Conservation (phyloP, 208 protist species). For the Balamuthia mandrillaris region DNA sequence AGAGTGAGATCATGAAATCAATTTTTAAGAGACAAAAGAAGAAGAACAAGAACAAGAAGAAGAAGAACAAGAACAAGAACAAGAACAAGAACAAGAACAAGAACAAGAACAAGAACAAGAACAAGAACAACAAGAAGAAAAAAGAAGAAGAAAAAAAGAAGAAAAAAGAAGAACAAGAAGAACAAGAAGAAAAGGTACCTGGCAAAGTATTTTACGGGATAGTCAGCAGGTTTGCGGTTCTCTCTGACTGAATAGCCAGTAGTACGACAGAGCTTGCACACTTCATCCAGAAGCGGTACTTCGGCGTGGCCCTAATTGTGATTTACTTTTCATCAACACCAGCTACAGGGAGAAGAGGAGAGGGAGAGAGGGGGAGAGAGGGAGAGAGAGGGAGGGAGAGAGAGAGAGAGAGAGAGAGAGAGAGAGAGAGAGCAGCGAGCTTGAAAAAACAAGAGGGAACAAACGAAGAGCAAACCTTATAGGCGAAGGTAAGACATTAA, state of each 20-base stretch:
- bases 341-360: not conserved
- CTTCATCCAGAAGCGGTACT: conserved; percentile 84
- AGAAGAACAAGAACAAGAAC: too few species aligned
- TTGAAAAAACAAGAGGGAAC: not conserved
- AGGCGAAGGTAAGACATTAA: conserved; percentile 94
- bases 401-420: too few species aligned
- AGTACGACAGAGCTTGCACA: conserved; percentile 86
- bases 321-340: not conserved
- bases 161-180: too few species aligned
- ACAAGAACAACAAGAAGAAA: too few species aligned
- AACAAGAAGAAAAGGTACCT: too few species aligned
- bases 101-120: too few species aligned
- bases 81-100: too few species aligned
- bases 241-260: conserved; percentile 77
- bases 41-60: too few species aligned
- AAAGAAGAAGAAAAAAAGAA: too few species aligned
- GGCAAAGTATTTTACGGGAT: conserved; percentile 89
- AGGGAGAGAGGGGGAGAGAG: not conserved
- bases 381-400: not conserved
- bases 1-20: too few species aligned
- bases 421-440: not conserved
- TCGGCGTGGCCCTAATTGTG: conserved; percentile 72
- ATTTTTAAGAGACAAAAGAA: too few species aligned
- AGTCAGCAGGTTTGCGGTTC: conserved; percentile 64
- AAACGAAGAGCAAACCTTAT: conserved; percentile 70